Evolutionary conservation across 495 filamentous ascomycete genomes (phyloP).

Genomic region (Tuber borchii): DNA sequence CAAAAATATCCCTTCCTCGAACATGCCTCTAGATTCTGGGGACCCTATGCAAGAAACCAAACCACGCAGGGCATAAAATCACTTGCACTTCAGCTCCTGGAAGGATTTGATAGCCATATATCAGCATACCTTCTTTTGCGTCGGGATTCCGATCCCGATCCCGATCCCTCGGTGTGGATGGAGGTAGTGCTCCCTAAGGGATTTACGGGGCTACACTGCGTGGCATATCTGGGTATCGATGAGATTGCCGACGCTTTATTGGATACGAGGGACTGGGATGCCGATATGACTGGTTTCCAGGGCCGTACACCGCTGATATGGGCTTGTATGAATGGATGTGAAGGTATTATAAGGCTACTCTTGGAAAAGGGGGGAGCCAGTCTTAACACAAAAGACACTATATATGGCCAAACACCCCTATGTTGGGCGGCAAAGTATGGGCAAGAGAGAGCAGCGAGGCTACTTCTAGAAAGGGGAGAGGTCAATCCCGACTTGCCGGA

Average conservation of each 20-base stretch:
- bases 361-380: slow-evolving; percentile 20
- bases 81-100: not conserved
- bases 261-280: not conserved
- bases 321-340: slow-evolving; percentile 38
- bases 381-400: slow-evolving; percentile 22
- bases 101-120: not conserved
- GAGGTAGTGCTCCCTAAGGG: not conserved
- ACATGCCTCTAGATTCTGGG: not conserved
- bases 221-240: too few species aligned
- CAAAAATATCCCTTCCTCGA: not conserved
- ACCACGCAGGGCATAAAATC: not conserved
- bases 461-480: slow-evolving; percentile 30
- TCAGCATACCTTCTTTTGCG: not conserved
- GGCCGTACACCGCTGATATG: slow-evolving; percentile 34
- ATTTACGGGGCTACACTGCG: not conserved
- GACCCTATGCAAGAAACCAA: not conserved
- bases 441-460: slow-evolving; percentile 36
- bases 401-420: slow-evolving; percentile 40
- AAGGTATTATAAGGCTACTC: slow-evolving; percentile 36
- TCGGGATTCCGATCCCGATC: too few species aligned
- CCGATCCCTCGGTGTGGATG: too few species aligned
- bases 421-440: slow-evolving; percentile 37
- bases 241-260: not conserved
- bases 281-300: not conserved
- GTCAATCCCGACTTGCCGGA: slow-evolving; percentile 9